A percentile compares a stretch with the other conserved stretches of the same genome.
Conservation (phyloP, 345 rosid genomes). For the Eucalyptus cloeziana region DNA sequence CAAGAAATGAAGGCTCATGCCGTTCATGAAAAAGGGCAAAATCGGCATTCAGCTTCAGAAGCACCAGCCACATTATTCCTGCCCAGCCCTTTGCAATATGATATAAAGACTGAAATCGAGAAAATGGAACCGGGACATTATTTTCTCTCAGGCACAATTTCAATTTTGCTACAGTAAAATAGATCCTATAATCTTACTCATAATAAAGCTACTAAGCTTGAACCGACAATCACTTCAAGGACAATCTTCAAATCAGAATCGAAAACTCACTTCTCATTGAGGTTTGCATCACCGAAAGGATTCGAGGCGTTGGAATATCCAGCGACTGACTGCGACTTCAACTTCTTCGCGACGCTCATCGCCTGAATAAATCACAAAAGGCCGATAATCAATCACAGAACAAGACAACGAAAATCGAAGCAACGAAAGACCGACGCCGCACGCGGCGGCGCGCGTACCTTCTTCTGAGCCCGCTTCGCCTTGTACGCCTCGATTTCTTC, state of each 20-base stretch:
- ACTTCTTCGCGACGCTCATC: conserved; percentile 59
- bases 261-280: conserved; percentile 61
- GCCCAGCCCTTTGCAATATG: not conserved
- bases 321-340: conserved; percentile 59
- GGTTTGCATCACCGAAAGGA: conserved; percentile 94
- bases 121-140: not conserved
- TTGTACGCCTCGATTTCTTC: conserved; percentile 63
- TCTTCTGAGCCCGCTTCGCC: conserved; percentile 72
- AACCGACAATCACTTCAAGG: conserved; percentile 46
- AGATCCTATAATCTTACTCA: not conserved
- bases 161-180: not conserved
- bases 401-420: not conserved
- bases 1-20: not conserved
- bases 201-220: conserved; percentile 11
- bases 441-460: conserved; percentile 18
- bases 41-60: not conserved
- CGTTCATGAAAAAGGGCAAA: not conserved
- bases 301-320: conserved; percentile 94
- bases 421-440: not conserved
- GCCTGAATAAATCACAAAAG: conserved; percentile 26
- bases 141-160: not conserved
- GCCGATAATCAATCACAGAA: not conserved
- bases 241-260: not conserved
- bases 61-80: not conserved
- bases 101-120: not conserved